Evolutionary conservation across 1,284 basidiomycete species (phyloP).

Genomic region (Vanrija sp.): DNA sequence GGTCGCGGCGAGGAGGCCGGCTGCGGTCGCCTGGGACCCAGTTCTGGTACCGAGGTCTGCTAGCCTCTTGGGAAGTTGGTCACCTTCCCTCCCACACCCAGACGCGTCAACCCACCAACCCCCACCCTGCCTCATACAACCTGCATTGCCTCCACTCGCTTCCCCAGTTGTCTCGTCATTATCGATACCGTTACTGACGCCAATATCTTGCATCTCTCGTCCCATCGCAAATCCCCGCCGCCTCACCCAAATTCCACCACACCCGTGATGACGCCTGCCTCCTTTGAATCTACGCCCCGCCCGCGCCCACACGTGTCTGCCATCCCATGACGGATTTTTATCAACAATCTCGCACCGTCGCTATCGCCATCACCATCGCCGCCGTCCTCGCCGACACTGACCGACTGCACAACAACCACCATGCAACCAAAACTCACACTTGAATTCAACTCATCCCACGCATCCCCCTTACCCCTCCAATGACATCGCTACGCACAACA

Average conservation of each 20-base stretch:
- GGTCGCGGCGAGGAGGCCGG: too few species aligned
- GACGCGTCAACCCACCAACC: background rate
- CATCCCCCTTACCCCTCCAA: background rate
- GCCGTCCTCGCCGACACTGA: background rate
- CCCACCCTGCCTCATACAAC: background rate
- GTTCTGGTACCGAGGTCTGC: too few species aligned
- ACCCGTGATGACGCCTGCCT: too few species aligned
- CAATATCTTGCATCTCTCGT: too few species aligned
- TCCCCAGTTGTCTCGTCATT: background rate
- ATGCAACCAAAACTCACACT: background rate
- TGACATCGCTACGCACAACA: constrained; percentile 3
- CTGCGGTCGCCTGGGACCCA: too few species aligned
- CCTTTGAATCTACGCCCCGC: too few species aligned
- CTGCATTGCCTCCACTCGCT: background rate
- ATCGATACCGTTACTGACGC: background rate
- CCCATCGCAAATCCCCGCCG: too few species aligned
- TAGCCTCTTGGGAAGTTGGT: too few species aligned
- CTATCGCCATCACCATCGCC: background rate
- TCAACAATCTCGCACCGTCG: background rate
- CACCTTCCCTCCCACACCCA: background rate
- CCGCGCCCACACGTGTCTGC: too few species aligned
- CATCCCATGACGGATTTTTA: too few species aligned
- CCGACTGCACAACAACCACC: background rate
- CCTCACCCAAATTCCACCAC: too few species aligned
- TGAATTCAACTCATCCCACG: background rate